Evolutionary conservation across 192 early-diverging fungal species (phyloP).

Genomic region (Gaertneriomyces sp.): DNA sequence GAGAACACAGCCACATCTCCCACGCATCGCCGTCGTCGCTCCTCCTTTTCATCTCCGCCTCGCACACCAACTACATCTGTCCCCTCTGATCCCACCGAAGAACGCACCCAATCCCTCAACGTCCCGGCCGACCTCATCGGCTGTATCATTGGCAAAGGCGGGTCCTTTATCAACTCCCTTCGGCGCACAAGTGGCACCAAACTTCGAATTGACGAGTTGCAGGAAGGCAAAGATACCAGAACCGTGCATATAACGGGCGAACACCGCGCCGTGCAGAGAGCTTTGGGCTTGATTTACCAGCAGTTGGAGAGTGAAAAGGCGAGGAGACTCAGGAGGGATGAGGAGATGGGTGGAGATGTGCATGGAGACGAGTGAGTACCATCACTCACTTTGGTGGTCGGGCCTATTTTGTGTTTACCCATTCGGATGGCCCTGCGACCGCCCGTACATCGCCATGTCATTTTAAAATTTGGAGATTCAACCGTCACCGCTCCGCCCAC

Average conservation of each 20-base stretch:
- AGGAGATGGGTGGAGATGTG: not conserved
- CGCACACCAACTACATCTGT: slow-evolving; percentile 1
- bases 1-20: not conserved
- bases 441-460: too few species aligned
- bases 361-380: not conserved
- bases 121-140: slow-evolving; percentile 95
- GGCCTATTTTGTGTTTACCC: too few species aligned
- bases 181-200: slow-evolving; percentile 45
- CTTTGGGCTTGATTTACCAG: slow-evolving; percentile 25
- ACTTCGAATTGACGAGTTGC: slow-evolving; percentile 84
- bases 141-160: slow-evolving; percentile 95
- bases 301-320: slow-evolving; percentile 26
- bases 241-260: slow-evolving; percentile 90
- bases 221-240: slow-evolving; percentile 76
- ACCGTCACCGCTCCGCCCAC: too few species aligned
- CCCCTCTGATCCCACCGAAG: slow-evolving; percentile 61
- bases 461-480: too few species aligned
- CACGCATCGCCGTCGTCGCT: too few species aligned
- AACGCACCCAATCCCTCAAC: slow-evolving; percentile 44
- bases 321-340: slow-evolving; percentile 4
- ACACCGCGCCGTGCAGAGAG: slow-evolving; percentile 79
- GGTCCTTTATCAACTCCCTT: slow-evolving; percentile 56
- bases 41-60: slow-evolving; percentile 1
- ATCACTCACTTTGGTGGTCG: too few species aligned
- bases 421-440: too few species aligned